Conservation (phyloP, 805 yeast species). For the Kodamaea hsintzibuensis region DNA sequence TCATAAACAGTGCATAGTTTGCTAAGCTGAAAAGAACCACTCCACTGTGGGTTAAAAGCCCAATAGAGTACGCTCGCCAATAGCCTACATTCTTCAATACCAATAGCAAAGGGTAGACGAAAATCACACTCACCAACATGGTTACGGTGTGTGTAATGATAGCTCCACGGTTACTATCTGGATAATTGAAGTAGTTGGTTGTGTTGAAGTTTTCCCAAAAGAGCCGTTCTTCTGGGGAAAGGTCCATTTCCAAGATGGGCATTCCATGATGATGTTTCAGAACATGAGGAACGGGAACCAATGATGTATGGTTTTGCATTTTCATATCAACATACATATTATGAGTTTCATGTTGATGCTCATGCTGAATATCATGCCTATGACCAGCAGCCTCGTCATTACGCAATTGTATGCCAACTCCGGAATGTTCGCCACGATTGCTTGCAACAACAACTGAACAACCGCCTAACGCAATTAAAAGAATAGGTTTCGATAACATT, state of each 20-base stretch:
- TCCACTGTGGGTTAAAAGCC: slow-evolving; percentile 42
- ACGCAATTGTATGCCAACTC: background rate
- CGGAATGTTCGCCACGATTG: too few relatives aligned
- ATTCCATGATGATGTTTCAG: slow-evolving; percentile 59
- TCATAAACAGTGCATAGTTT: slow-evolving; percentile 56
- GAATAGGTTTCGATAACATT: background rate
- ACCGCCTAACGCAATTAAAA: background rate
- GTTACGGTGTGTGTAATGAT: slow-evolving; percentile 56
- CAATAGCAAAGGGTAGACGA: slow-evolving; percentile 68
- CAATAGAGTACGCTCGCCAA: slow-evolving; percentile 25
- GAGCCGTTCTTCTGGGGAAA: slow-evolving; percentile 68
- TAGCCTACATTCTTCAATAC: slow-evolving; percentile 62
- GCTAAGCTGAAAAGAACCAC: slow-evolving; percentile 52
- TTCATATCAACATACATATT: background rate
- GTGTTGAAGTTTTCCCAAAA: slow-evolving; percentile 83
- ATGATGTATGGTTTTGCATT: background rate
- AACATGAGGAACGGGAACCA: slow-evolving; percentile 36
- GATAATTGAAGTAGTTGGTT: slow-evolving; percentile 58
- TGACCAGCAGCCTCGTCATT: background rate
- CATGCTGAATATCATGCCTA: background rate
- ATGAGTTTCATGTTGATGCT: background rate
- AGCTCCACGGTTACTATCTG: slow-evolving; percentile 49
- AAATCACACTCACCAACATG: slow-evolving; percentile 44
- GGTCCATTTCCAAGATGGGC: slow-evolving; percentile 67
- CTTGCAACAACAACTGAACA: background rate